Evolutionary conservation across 2,329 filamentous ascomycete genomes (phyloP), one percentile per base, ranked within the genome.

Genomic region (Diatrype stigma): DNA sequence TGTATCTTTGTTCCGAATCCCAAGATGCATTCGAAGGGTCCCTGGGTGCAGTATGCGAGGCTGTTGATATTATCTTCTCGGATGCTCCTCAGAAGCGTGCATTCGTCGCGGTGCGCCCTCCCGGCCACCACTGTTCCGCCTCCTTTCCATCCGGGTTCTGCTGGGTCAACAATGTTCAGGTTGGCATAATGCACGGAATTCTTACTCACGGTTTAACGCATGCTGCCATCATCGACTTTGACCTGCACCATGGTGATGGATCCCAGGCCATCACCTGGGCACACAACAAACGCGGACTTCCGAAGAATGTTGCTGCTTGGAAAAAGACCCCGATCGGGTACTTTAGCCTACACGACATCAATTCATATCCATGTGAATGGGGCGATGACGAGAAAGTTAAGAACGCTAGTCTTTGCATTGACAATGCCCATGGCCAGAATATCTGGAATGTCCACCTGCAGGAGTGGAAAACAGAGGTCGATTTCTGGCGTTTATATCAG

Each of bases 121-220:
- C 94, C 0, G 94, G 94, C 1, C 94, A 99, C 66, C 94, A 99
- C 66, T 99, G 94, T 70, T 96, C 93, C 2, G 84, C 90, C 3
- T 83, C 87, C 46, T 86, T 87, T 61, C 94, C 94, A 0, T 96
- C 93, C 2, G 94, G 94, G 0, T 99, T 99, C 66, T 99, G 94
- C 73, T 99, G 94, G 93, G 74, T 99, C 47, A 99, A 99, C 69
- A 99, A 99, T 65, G 91, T 99, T 1, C 93, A 97, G 65, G 90
- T 99, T 21, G 94, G 93, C 0, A 96, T 99, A 57, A 89, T 95
- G 68, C 89, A 99, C 67, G 93, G 86, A 11, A 86, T 90, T 19
- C 82, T 93, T 55, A 81, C 80, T 37, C 88, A 99, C 64, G 91
- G 88, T 0, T 73, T 97, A 26, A 97, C 93, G 0, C 94, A 99